Base-by-base conservation (phyloP, 2,329 filamentous ascomycete genomes). In the Pyrenochaeta sp. region DNA sequence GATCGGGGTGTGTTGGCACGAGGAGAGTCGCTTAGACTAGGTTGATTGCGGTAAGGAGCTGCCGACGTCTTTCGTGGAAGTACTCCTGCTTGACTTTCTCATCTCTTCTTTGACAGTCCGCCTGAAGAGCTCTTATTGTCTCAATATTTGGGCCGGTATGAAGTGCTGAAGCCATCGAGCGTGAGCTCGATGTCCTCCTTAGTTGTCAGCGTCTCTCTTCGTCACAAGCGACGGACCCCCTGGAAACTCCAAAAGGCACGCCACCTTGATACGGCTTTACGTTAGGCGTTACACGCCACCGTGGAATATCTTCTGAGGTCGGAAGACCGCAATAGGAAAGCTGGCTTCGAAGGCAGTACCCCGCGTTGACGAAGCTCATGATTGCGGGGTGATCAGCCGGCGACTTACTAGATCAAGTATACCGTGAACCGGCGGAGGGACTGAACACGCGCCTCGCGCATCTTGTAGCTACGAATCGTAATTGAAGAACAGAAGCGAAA, bases 321-420 rank as follows among this genome's bases (percentile, higher is more conserved):
- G 45, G 28, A 47, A 32, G 28, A 32, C 45, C 7, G 28, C 15
- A 47, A 47, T 34, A 22, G 48, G 24, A 37, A 40, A 54, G 8
- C 27, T 30, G 45, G 15, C 15, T 9, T 45, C 15, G 25, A 45
- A 45, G 19, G 34, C 40, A 52, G 30, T 68, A 65, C 65, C 65
- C 67, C 65, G 62, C 65, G 60, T 54, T 39, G 22, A 22, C 10
- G 15, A n/a, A 39, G 40, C 40, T 44, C 40, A 24, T 24, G 22
- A 44, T 49, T 66, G 65, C 65, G 65, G 69, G 68, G 69, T 64
- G 65, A 67, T 69, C 50, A 47, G 44, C 61, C 45, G 2, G 7
- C 53, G 64, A 54, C 50, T 67, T 69, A 53, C 70, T 64, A 2
- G 10, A 66, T 70, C 30, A 9, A 66, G 70, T 54, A 68, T 56